Evolutionary conservation across 2,329 filamentous ascomycete genomes (phyloP), one percentile per base, ranked within the genome.

Genomic region (Pyrenophora seminiperda): DNA sequence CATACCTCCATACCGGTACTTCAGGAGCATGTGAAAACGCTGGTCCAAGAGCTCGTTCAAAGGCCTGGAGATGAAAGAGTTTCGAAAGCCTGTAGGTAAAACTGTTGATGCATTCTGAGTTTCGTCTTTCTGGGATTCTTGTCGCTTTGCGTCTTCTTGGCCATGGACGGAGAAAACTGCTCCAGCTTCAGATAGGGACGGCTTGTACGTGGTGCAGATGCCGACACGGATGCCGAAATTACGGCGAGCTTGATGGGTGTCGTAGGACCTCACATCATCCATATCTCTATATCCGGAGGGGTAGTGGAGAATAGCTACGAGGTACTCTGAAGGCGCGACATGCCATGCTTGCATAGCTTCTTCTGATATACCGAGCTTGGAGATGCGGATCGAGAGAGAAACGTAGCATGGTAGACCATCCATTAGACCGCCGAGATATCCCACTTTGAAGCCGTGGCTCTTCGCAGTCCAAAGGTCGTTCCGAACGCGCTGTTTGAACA

Each of bases 261-360:
- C 66, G 45, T 75, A 69, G 0, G 70, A 65, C 11, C 82, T 66
- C 7, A 89, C 68, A 0, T 81, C 67, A 13, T 87, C 80, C 40
- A 88, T 75, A 3, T 76, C 75, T 24, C 77, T 79, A 70, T 95
- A 96, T 0, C 76, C 79, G n/a, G 72, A 70, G 0, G 78, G 74
- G 57, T 88, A 88, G 29, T 81, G 81, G 34, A 94, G 80, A 17
- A 96, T 76, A 4, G 95, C 77, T 4, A 93, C 81, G 31, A 96
- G 71, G 63, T 93, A 92, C 27, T 91, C 86, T 0, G 78, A 72
- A 0, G 78, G 73, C 11, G 81, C 73, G 9, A 96, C 70, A 52
- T 87, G 81, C 91, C 91, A 96, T 1, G 91, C 89, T 63, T 87
- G 80, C 71, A 90, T 82, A 0, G 85, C 86, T 63, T 92, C 89